Percentiles rank a stretch among this genome's conserved stretches.
Conservation (phyloP, 2,329 filamentous ascomycete species). For the Phymatotrichopsis omnivora region DNA sequence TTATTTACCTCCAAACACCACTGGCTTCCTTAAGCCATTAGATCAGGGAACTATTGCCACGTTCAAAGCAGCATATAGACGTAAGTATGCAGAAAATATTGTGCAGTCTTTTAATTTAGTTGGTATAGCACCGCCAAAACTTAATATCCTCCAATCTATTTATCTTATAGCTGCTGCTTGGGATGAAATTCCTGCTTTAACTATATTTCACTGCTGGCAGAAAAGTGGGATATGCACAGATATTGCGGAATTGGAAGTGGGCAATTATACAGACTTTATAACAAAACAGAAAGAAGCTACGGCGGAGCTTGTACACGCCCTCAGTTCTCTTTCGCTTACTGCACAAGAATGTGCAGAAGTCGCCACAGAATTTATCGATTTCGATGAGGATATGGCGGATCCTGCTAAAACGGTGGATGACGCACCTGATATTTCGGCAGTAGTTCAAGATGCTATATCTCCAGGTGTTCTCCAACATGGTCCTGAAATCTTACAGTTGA, state of each 20-base stretch:
- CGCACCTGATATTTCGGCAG: not conserved
- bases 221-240: slow-evolving; percentile 19
- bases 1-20: slow-evolving; percentile 7
- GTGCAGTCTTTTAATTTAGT: slow-evolving; percentile 8
- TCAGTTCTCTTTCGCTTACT: no score
- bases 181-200: slow-evolving; percentile 16
- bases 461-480: not conserved
- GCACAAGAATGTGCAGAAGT: no score
- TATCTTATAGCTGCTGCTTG: slow-evolving; percentile 20
- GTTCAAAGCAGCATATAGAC: slow-evolving; percentile 24
- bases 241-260: slow-evolving; percentile 14
- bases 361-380: not conserved
- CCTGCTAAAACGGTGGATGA: not conserved
- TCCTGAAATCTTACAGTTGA: not conserved
- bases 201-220: slow-evolving; percentile 22
- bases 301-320: not conserved
- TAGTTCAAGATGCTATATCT: not conserved
- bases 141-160: slow-evolving; percentile 23
- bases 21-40: slow-evolving; percentile 15
- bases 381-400: not conserved
- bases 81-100: slow-evolving; percentile 19
- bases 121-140: slow-evolving; percentile 4
- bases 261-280: not conserved
- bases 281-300: not conserved
- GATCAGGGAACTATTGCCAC: slow-evolving; percentile 13